Base-by-base conservation (phyloP, 768 basidiomycete species). In the Boletellus emodensis region DNA sequence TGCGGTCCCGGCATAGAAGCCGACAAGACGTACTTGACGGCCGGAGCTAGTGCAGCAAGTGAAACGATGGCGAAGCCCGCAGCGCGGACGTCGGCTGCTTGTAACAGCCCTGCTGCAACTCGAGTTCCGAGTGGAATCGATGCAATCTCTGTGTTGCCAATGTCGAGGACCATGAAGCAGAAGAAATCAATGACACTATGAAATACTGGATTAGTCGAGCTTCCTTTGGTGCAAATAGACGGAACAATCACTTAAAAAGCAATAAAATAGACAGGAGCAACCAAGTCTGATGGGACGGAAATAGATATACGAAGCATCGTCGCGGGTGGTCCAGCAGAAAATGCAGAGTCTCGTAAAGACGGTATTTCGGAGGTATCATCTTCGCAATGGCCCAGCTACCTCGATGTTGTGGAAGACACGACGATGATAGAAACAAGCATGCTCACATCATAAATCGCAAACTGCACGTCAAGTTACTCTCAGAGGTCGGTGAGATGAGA, bases 321-420 rank as follows among this genome's bases (percentile, higher is more conserved):
- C 95, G 82, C 12, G 95, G 95, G 63, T 97, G 95, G 60, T 97
- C 93, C 9, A 99, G 79, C 8, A 99, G 80, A 65, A 98, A 99
- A 48, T 84, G 85, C 1, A 96, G 73, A 0, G 92, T 91, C 69
- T 94, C 91, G 41, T 82, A 71, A 0, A 83, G 60, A 1, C 82
- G 79, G 13, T 90, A 91, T 0, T 66, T 60, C 2, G 59, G 60
- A 6, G 83, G 81, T 18, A 86, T 76, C 6, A 81, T 39, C 63
- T 87, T 89, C 11, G 81, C 75, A 34, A 86, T 59, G 5, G 67
- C 68, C 92, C 92, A 97, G 51, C 93, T 97, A 62, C 32, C 43
- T 51, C 8, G 22, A 39, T 6, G 39, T 40, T 55, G 36, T 15
- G 10, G 64, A 41, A 34, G 14, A 36, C 20, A 40, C 18, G 13